Evolutionary conservation across 192 early-diverging fungal species (phyloP).

Genomic region (Cladochytrium replicatum): DNA sequence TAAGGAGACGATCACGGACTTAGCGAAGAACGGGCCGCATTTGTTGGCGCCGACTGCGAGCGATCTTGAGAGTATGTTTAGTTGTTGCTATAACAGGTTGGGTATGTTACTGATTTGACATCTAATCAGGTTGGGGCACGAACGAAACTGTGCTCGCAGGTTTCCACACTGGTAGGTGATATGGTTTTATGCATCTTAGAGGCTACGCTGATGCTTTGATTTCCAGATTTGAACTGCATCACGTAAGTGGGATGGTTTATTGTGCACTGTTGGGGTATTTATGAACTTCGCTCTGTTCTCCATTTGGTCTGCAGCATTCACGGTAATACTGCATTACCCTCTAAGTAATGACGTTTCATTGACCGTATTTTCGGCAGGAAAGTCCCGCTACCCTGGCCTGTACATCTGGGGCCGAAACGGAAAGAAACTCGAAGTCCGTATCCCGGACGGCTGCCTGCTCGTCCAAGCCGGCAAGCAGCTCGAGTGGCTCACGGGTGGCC

Average conservation of each 20-base stretch:
- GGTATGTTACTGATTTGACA: too few species aligned
- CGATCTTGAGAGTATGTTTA: constrained; percentile 52
- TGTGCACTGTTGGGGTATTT: too few species aligned
- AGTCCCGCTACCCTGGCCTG: constrained; percentile 63
- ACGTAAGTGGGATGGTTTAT: too few species aligned
- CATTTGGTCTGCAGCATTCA: too few species aligned
- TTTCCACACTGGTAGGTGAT: constrained; percentile 30
- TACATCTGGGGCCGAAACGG: constrained; percentile 58
- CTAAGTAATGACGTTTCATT: too few species aligned
- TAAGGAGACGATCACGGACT: constrained; percentile 39
- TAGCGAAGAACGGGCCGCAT: constrained; percentile 55
- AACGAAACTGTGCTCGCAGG: constrained; percentile 55
- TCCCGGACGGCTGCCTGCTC: constrained; percentile 55
- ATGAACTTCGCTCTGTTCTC: too few species aligned
- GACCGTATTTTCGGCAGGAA: too few species aligned
- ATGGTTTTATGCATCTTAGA: constrained; percentile 1
- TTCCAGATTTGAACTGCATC: too few species aligned
- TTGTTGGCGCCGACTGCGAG: constrained; percentile 59
- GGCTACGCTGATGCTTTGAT: too few species aligned
- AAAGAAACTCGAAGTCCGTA: constrained; percentile 46
- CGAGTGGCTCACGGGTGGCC: constrained; percentile 58
- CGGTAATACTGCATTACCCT: too few species aligned
- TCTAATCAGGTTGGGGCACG: constrained; percentile 50
- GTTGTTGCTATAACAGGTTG: too few species aligned
- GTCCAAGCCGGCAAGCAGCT: constrained; percentile 54